Percentiles rank a stretch among this genome's conserved stretches.
Evolutionary conservation across 2,329 filamentous ascomycete species (phyloP).

Genomic region (Elsinoe perseae): DNA sequence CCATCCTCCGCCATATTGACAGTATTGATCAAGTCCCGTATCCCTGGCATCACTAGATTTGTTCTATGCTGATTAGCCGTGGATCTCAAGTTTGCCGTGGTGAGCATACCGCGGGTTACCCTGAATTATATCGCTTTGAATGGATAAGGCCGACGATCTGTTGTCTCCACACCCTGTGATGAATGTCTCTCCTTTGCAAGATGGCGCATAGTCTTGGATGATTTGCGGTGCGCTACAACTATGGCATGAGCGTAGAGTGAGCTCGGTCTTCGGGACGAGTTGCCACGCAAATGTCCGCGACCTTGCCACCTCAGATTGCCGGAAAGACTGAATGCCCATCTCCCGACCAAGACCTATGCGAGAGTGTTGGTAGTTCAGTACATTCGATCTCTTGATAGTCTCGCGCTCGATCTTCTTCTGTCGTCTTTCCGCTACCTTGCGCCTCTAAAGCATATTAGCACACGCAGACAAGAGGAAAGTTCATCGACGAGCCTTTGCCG

Average conservation of each 20-base stretch:
- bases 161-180: slow-evolving; percentile 5
- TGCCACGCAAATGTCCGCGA: not conserved
- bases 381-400: slow-evolving; percentile 14
- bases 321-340: slow-evolving; percentile 15
- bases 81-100: not conserved
- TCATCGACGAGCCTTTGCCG: slow-evolving; percentile 29
- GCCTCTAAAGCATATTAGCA: slow-evolving; percentile 17
- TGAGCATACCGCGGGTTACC: not conserved
- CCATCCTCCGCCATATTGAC: not conserved
- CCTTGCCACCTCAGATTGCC: slow-evolving; percentile 13
- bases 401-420: slow-evolving; percentile 13
- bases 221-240: slow-evolving; percentile 15
- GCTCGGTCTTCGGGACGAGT: not conserved
- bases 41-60: slow-evolving; percentile 2
- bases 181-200: not conserved
- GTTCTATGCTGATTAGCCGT: not conserved
- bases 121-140: not conserved
- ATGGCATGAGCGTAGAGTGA: slow-evolving; percentile 14
- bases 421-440: slow-evolving; percentile 4
- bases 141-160: not conserved
- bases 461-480: not conserved
- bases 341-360: slow-evolving; percentile 15
- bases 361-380: slow-evolving; percentile 7
- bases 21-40: slow-evolving; percentile 10
- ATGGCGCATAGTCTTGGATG: slow-evolving; percentile 16